Percentiles rank a stretch among this genome's conserved stretches.
These are phyloP conservation scores for Begonia peltatifolia DNA, from an alignment of 306 rosid genomes.

Conservation along the genomic window DNA sequence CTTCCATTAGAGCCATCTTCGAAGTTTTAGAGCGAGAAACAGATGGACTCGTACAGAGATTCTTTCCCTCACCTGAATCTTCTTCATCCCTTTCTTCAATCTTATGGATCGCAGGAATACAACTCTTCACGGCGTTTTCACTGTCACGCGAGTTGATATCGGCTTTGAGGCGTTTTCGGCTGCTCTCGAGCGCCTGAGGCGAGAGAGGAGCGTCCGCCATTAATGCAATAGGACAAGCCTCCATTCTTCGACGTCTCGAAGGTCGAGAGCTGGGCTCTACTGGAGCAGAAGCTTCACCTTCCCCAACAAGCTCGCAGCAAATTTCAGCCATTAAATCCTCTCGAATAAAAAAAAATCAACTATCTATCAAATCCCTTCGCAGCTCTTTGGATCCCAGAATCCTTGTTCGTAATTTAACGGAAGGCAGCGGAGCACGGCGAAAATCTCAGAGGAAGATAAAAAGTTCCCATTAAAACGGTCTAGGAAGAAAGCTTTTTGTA, in stretches of 20 bases:
- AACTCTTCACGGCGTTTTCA: slow-evolving; percentile 11
- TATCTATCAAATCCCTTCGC: no score
- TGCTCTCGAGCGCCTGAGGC: slow-evolving; percentile 1
- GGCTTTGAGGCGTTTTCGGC: slow-evolving; percentile 36
- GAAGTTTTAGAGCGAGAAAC: neutral
- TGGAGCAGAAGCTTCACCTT: slow-evolving; percentile 36
- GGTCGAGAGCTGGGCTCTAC: slow-evolving; percentile 25
- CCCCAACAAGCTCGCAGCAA: slow-evolving; percentile 70
- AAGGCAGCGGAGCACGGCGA: no score
- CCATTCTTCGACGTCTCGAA: slow-evolving; percentile 32
- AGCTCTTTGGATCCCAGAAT: no score
- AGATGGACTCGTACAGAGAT: neutral
- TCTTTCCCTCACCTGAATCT: neutral
- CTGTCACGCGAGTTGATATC: slow-evolving; percentile 12
- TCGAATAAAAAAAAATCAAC: no score
- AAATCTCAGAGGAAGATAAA: neutral
- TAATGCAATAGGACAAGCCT: slow-evolving; percentile 18
- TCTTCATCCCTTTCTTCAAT: neutral
- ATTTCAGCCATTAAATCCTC: slow-evolving; percentile 60
- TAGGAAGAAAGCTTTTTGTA: slow-evolving; percentile 21
- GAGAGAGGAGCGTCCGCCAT: slow-evolving; percentile 30
- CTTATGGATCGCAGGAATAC: neutral
- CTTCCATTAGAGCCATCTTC: neutral
- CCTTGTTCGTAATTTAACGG: no score
- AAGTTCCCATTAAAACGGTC: slow-evolving; percentile 15